phyloP scores from a whole-genome alignment of 495 filamentous ascomycete species.

The Lasiosphaeria ovina region DNA sequence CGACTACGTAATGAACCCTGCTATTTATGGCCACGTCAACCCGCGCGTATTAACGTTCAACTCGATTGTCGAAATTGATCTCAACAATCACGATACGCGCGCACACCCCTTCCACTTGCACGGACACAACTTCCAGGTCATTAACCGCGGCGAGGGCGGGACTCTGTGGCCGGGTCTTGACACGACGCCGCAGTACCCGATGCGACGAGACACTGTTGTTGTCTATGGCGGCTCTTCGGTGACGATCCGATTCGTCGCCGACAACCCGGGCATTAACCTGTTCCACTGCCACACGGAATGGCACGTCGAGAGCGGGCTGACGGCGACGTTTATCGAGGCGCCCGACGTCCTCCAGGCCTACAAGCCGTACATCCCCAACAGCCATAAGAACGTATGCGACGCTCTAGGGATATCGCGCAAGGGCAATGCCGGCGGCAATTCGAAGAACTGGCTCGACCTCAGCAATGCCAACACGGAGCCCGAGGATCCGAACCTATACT shows the following conservation, averaged over 20 bases:
- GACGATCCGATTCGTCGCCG: slow-evolving; percentile 40
- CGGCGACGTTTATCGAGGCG: slow-evolving; percentile 61
- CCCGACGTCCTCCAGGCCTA: slow-evolving; percentile 47
- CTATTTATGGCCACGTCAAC: slow-evolving; percentile 47
- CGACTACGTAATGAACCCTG: slow-evolving; percentile 47
- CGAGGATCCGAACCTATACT: slow-evolving; percentile 7
- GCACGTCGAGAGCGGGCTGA: slow-evolving; percentile 51
- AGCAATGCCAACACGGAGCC: slow-evolving; percentile 32
- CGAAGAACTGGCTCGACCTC: slow-evolving; percentile 54
- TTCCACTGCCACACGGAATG: slow-evolving; percentile 57
- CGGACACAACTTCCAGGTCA: slow-evolving; percentile 69
- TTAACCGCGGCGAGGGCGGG: slow-evolving; percentile 38
- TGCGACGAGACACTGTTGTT: slow-evolving; percentile 50
- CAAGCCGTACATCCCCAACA: slow-evolving; percentile 51
- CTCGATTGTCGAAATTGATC: slow-evolving; percentile 63
- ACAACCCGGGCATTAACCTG: slow-evolving; percentile 54
- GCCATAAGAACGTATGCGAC: slow-evolving; percentile 52
- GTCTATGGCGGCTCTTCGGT: slow-evolving; percentile 34
- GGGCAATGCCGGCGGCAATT: slow-evolving; percentile 70
- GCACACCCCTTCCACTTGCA: slow-evolving; percentile 45
- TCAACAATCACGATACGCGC: slow-evolving; percentile 67
- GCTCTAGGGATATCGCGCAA: slow-evolving; percentile 38
- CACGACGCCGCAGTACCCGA: slow-evolving; percentile 42
- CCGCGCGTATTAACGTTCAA: slow-evolving; percentile 55
- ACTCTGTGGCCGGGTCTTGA: slow-evolving; percentile 51